Evolutionary conservation across 176 grass and related monocot genomes (phyloP).

Genomic region (Tillandsia leiboldiana): DNA sequence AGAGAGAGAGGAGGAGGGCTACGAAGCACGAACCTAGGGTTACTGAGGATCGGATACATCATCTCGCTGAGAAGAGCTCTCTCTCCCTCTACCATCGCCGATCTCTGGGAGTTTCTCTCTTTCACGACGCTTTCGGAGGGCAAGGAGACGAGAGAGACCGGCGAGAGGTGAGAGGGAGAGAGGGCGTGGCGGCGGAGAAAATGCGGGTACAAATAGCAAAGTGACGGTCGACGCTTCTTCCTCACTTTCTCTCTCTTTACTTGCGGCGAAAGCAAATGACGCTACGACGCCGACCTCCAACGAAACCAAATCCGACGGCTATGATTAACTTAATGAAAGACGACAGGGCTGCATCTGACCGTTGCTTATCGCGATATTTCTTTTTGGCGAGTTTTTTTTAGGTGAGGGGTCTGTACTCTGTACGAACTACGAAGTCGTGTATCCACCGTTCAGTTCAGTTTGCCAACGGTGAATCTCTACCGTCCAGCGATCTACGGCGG

Average conservation of each 20-base stretch:
- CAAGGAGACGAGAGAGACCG: neutral
- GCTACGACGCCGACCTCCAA: neutral
- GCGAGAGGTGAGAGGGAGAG: neutral
- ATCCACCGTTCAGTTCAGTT: too few species aligned
- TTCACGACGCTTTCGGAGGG: neutral
- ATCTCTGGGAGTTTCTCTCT: neutral
- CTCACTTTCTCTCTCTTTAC: neutral
- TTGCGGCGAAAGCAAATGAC: neutral
- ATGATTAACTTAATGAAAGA: neutral
- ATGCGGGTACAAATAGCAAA: constrained; percentile 25
- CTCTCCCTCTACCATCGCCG: neutral
- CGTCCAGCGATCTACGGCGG: too few species aligned
- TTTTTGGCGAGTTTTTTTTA: neutral
- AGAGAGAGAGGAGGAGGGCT: neutral
- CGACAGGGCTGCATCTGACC: neutral
- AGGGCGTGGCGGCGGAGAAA: constrained; percentile 10
- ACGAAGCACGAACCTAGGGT: neutral
- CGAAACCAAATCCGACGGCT: neutral
- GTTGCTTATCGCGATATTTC: too few species aligned
- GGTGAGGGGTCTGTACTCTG: too few species aligned
- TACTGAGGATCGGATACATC: neutral
- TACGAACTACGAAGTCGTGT: too few species aligned
- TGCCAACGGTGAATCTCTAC: too few species aligned
- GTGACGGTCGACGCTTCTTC: constrained; percentile 12
- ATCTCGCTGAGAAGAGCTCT: neutral